These are phyloP conservation scores for Aspergillus felis DNA, from an alignment of 2,329 filamentous ascomycete species.

Conservation along the genomic window DNA sequence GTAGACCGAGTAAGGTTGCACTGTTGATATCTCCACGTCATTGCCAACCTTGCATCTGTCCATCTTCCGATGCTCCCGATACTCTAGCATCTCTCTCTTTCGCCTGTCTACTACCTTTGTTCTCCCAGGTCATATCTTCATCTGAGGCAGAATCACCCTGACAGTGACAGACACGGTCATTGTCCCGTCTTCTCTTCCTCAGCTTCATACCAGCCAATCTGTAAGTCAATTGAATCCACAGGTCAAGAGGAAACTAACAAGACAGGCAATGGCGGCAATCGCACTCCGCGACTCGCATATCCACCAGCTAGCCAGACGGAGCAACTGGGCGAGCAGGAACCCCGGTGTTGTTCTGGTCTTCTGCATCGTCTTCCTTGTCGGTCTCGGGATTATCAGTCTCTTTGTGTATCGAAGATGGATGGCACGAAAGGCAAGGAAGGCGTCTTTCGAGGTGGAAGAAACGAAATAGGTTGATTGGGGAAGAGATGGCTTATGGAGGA, in stretches of 20 bases:
- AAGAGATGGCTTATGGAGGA: neutral
- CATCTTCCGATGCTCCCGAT: neutral
- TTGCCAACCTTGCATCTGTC: slow-evolving; percentile 3
- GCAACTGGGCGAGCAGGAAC: slow-evolving; percentile 56
- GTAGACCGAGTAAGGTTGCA: slow-evolving; percentile 5
- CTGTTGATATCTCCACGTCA: slow-evolving; percentile 13
- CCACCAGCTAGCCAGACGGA: slow-evolving; percentile 33
- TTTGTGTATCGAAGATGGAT: slow-evolving; percentile 47
- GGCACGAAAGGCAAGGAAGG: slow-evolving; percentile 24
- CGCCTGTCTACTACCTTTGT: neutral
- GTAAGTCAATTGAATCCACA: neutral
- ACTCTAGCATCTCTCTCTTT: neutral
- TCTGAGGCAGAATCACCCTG: neutral
- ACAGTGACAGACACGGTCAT: neutral
- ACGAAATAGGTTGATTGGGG: neutral
- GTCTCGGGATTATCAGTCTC: slow-evolving; percentile 47
- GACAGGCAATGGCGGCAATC: slow-evolving; percentile 24
- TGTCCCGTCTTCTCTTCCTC: neutral
- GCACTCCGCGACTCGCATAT: slow-evolving; percentile 19
- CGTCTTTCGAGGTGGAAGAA: slow-evolving; percentile 12
- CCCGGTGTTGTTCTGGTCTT: slow-evolving; percentile 62
- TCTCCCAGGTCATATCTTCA: neutral
- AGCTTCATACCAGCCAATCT: neutral
- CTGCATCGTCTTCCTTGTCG: slow-evolving; percentile 57
- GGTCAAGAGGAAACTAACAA: neutral